Conservation (phyloP, 2,329 filamentous ascomycete species). For the Emmonsia crescens region DNA sequence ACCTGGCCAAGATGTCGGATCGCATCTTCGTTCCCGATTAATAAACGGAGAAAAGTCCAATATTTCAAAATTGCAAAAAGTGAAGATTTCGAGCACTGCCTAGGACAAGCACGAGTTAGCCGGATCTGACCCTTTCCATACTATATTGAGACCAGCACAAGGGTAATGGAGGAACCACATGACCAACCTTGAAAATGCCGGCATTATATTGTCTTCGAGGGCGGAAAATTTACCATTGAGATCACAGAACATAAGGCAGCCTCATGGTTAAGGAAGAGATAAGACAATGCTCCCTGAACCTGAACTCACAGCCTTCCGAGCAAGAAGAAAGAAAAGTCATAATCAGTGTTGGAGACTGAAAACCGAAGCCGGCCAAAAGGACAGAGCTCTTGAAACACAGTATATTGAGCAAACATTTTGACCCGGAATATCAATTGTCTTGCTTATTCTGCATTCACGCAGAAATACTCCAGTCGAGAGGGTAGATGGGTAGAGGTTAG, state of each 20-base stretch:
- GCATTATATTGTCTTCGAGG: neutral
- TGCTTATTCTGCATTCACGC: neutral
- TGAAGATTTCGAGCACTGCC: neutral
- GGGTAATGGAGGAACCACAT: neutral
- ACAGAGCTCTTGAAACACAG: neutral
- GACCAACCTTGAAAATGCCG: neutral
- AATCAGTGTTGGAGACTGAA: neutral
- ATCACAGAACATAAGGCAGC: neutral
- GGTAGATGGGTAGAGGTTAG: too few species aligned
- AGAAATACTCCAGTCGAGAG: neutral
- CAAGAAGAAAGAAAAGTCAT: neutral
- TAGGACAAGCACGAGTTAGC: neutral
- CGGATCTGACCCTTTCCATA: too few species aligned
- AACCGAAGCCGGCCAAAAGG: neutral
- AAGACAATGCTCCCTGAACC: neutral
- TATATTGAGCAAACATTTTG: neutral
- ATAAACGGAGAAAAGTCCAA: too few species aligned
- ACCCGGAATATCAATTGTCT: neutral
- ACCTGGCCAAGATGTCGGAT: neutral
- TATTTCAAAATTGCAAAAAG: neutral
- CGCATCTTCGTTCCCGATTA: too few species aligned
- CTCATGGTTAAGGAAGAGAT: neutral
- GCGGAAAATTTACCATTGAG: neutral
- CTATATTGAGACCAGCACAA: too few species aligned
- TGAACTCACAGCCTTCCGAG: too few species aligned